These are phyloP conservation scores for Dendrocalamus latiflorus DNA, from an alignment of 202 grass and related monocot species.

Conservation along the genomic window DNA sequence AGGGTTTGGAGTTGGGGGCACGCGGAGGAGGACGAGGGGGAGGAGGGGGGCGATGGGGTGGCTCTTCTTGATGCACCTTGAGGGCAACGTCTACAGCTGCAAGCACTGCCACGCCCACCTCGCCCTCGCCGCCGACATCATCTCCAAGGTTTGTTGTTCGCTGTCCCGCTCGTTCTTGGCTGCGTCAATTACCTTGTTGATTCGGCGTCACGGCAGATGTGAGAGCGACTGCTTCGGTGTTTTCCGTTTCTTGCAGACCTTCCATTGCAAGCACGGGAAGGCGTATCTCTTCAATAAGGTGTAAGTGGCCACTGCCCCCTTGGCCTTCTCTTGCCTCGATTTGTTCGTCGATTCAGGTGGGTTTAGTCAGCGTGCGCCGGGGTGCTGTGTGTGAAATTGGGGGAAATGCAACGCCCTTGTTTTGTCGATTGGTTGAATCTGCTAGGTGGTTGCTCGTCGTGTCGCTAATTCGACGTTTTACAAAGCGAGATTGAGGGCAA, in stretches of 20 bases:
- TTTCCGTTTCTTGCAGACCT: conserved; percentile 44
- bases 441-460: not conserved
- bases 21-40: not conserved
- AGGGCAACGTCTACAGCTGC: conserved; percentile 92
- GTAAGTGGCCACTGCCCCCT: conserved; percentile 45
- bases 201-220: not conserved
- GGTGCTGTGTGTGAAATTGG: not conserved
- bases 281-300: conserved; percentile 90
- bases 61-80: conserved; percentile 69
- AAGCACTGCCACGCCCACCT: conserved; percentile 86
- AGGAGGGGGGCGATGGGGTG: conserved; percentile 49
- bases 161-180: not conserved
- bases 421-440: not conserved
- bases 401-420: not conserved
- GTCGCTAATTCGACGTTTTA: not conserved
- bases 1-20: not conserved
- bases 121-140: conserved; percentile 55
- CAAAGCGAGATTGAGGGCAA: not conserved
- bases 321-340: not conserved
- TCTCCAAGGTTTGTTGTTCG: conserved; percentile 58
- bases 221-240: not conserved
- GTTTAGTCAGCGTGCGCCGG: not conserved
- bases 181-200: not conserved
- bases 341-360: not conserved
- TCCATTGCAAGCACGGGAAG: conserved; percentile 83